Base-by-base conservation (phyloP, 2,329 filamentous ascomycete species). In the Diaporthe citrichinensis region DNA sequence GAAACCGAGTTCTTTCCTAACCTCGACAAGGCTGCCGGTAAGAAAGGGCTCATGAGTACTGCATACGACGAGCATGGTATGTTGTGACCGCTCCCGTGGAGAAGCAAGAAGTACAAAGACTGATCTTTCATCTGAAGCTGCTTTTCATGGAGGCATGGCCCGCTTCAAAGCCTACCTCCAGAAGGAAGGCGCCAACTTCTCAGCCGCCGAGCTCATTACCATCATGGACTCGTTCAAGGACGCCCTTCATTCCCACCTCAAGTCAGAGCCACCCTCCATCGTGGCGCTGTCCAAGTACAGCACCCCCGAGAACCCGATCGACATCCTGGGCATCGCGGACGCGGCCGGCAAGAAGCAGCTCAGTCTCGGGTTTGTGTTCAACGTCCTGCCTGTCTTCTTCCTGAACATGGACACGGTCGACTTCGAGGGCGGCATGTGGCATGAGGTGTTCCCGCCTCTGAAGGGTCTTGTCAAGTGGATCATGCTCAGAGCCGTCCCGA, bases 401-500 rank as follows among this genome's bases (percentile, higher is more conserved):
- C 73, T 79, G 20, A 80, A 80, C 71, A 79, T 80, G 78, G 78
- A 80, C 25, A 80, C 79, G 0, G 77, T 55, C 1, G 62, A 67
- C 1, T 80, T 80, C 36, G 78, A 79, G n/a, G 74, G 55, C 6
- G 79, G 79, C 6, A 80, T 80, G 73, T 80, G 79, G 77, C 77
- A 79, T 23, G 79, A 73, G 2, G 79, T 79, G 1, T 80, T 80
- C 25, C 79, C 79, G 0, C 76, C 76, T 1, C 72, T 78, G 9
- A 71, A 76, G 41, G 73, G 77, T 0, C 14, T 72, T 2, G 75
- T 28, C 14, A 76, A 72, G 59, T 53, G n/a, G 41, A n/a, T 79
- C 57, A 59, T 79, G 62, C 73, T 46, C 5, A 76, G 44, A 69
- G 73, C 65, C 31, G 69, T 80, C 7, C 78, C 77, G 9, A 74